A percentile compares a stretch with the other conserved stretches of the same genome.
Evolutionary conservation across 2,329 filamentous ascomycete genomes (phyloP).

Genomic region (Cordyceps militaris): DNA sequence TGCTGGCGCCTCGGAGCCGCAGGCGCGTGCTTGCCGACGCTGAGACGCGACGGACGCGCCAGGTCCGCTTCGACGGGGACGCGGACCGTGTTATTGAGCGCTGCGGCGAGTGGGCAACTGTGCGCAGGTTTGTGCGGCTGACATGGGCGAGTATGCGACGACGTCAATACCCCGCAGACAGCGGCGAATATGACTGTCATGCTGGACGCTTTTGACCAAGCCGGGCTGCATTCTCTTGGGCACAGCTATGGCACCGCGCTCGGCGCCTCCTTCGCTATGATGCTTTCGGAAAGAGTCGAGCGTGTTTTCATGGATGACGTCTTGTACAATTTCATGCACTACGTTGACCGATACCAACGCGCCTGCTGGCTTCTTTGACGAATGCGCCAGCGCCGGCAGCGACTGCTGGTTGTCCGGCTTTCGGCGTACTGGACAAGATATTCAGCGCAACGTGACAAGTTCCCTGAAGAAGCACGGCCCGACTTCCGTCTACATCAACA

Average conservation of each 20-base stretch:
- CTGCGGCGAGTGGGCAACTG: slow-evolving; percentile 34
- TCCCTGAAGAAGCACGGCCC: background rate
- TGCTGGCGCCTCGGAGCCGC: slow-evolving; percentile 25
- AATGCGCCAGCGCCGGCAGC: background rate
- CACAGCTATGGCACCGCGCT: slow-evolving; percentile 31
- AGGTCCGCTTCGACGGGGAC: slow-evolving; percentile 29
- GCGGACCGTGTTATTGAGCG: slow-evolving; percentile 28
- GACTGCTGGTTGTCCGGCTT: background rate
- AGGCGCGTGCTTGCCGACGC: slow-evolving; percentile 34
- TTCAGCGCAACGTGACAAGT: background rate
- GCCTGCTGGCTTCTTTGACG: background rate
- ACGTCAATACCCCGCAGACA: slow-evolving; percentile 43
- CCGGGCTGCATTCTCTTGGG: slow-evolving; percentile 32
- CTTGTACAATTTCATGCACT: slow-evolving; percentile 10
- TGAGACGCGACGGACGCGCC: slow-evolving; percentile 24
- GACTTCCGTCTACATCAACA: slow-evolving; percentile 34
- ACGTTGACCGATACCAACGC: background rate
- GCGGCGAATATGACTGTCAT: slow-evolving; percentile 46
- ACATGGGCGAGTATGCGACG: slow-evolving; percentile 35
- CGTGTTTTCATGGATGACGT: slow-evolving; percentile 19
- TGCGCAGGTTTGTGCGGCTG: slow-evolving; percentile 35
- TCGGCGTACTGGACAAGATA: background rate
- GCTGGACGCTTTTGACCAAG: slow-evolving; percentile 31
- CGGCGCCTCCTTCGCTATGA: slow-evolving; percentile 25
- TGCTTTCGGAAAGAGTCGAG: slow-evolving; percentile 17